These are phyloP conservation scores for thale cress (Arabidopsis thaliana) DNA, from an alignment of 345 rosid species.

Conservation along the genomic window DNA sequence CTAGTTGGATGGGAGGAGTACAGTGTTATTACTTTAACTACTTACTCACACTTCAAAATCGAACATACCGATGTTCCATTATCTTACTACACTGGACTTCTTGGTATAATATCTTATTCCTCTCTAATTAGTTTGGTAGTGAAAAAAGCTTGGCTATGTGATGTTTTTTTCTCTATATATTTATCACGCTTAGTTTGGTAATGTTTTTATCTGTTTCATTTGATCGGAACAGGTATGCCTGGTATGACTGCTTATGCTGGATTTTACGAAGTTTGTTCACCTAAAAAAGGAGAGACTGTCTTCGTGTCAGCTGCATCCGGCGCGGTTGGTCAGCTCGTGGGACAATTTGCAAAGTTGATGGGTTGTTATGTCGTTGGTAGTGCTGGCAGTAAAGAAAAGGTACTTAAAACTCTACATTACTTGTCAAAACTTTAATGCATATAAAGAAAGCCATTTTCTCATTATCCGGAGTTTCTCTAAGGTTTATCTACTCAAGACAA, in stretches of 20 bases:
- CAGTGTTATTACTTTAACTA: constrained; percentile 42
- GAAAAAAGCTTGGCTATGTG: background rate
- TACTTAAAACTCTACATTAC: constrained; percentile 20
- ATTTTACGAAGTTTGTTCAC: constrained; percentile 55
- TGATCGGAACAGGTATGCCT: constrained; percentile 52
- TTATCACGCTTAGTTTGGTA: too few relatives aligned
- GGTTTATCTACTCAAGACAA: constrained; percentile 58
- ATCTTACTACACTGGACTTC: constrained; percentile 65
- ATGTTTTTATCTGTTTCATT: background rate
- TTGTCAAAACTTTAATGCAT: background rate
- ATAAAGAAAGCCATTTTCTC: constrained; percentile 4
- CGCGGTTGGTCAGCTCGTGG: constrained; percentile 72
- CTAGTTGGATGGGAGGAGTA: constrained; percentile 71
- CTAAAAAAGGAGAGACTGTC: constrained; percentile 61
- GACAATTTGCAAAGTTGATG: constrained; percentile 60
- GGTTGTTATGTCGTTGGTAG: constrained; percentile 70
- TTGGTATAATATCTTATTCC: constrained; percentile 41
- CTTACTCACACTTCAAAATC: constrained; percentile 48
- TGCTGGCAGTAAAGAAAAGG: constrained; percentile 60
- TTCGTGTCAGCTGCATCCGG: constrained; percentile 70
- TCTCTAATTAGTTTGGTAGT: constrained; percentile 3
- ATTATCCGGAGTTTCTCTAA: constrained; percentile 1
- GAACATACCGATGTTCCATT: constrained; percentile 62
- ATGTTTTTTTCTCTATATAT: too few relatives aligned
- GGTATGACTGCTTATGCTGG: constrained; percentile 70